phyloP scores from a whole-genome alignment of 1,139 yeast species.

The Protomyces inouyei region DNA sequence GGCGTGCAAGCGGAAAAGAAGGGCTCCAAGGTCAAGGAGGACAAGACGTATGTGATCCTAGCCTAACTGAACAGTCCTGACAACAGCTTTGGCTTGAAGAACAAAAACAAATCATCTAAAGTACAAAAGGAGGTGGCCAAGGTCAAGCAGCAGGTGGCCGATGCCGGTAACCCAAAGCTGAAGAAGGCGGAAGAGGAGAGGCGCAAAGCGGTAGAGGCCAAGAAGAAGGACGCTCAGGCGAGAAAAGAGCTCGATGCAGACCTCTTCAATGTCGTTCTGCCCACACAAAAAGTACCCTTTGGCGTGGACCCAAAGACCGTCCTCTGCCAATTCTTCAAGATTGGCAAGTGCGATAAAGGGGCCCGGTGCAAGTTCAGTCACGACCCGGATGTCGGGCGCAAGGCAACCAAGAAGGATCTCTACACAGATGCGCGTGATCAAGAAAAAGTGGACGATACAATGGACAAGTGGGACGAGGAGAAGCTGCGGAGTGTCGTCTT shows the following conservation, averaged over 20 bases:
- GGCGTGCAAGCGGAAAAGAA: constrained; percentile 26
- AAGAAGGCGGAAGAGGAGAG: constrained; percentile 68
- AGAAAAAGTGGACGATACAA: constrained; percentile 73
- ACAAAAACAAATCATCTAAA: constrained; percentile 80
- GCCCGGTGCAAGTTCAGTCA: constrained; percentile 90
- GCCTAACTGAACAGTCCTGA: neutral
- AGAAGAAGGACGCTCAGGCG: constrained; percentile 83
- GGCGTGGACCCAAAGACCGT: constrained; percentile 97
- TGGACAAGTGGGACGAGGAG: constrained; percentile 97
- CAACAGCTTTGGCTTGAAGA: constrained; percentile 24
- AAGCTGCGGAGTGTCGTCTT: constrained; percentile 78
- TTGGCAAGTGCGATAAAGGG: constrained; percentile 87
- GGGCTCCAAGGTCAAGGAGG: constrained; percentile 32
- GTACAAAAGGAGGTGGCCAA: constrained; percentile 84
- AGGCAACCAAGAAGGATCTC: constrained; percentile 82
- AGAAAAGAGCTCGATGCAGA: constrained; percentile 85
- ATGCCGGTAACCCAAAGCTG: constrained; percentile 34
- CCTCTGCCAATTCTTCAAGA: constrained; percentile 82
- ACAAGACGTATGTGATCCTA: constrained; percentile 11
- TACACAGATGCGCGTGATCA: constrained; percentile 78
- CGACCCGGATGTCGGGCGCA: constrained; percentile 79
- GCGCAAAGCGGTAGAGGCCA: constrained; percentile 69
- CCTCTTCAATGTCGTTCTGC: constrained; percentile 53
- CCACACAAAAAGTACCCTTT: constrained; percentile 82
- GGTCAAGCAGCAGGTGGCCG: constrained; percentile 64